Conservation (phyloP, 805 yeast genomes). For the Candida fluviatilis region DNA sequence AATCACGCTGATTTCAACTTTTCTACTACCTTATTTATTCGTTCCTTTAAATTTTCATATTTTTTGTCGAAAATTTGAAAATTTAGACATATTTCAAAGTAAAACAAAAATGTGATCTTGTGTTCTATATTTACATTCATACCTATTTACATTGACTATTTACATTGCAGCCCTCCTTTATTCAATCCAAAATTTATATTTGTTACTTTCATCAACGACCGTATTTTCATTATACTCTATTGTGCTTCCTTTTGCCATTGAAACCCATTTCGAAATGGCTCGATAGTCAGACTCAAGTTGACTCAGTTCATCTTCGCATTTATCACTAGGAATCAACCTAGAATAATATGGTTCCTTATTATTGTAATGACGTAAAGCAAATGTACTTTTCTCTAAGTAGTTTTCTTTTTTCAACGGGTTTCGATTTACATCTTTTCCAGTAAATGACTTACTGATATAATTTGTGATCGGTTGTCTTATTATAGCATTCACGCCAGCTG, state of each 20-base stretch:
- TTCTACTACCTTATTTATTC: no score
- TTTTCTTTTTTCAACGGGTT: conserved; percentile 19
- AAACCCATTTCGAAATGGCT: background rate
- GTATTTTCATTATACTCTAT: conserved; percentile 6
- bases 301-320: background rate
- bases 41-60: no score
- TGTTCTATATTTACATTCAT: background rate
- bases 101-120: no score
- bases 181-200: conserved; percentile 13
- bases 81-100: no score
- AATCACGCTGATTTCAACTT: no score
- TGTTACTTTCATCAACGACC: conserved; percentile 9
- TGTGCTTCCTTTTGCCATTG: background rate
- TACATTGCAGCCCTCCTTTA: background rate
- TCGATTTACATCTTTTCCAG: conserved; percentile 24
- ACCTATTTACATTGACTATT: no score
- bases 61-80: no score
- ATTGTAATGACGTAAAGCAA: conserved; percentile 13
- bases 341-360: conserved; percentile 13
- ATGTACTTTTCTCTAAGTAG: conserved; percentile 14
- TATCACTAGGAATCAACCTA: conserved; percentile 11
- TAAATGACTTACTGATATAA: conserved; percentile 34
- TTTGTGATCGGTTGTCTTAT: conserved; percentile 50
- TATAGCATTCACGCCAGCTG: conserved; percentile 49
- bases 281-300: background rate